Percentiles rank a stretch among this genome's conserved stretches.
Conservation (phyloP, 208 protist genomes). For the Leptomonas seymouri region DNA sequence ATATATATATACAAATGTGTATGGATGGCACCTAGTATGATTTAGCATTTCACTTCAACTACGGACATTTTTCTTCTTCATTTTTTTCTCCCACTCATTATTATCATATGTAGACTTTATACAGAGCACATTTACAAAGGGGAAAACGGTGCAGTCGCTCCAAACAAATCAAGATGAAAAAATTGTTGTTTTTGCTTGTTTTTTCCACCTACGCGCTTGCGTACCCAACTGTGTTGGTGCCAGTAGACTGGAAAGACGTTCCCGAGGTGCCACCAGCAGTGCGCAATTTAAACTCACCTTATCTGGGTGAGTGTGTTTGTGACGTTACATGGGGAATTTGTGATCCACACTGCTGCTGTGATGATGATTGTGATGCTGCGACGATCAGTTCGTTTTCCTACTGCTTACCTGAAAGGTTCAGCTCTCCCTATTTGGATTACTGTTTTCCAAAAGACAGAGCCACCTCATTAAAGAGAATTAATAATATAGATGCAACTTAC, state of each 20-base stretch:
- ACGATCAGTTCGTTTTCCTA: constrained; percentile 44
- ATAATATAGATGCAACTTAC: constrained; percentile 42
- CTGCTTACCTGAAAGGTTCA: constrained; percentile 60
- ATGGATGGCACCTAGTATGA: too few species aligned
- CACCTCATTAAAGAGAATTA: constrained; percentile 40
- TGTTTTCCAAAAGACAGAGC: constrained; percentile 50
- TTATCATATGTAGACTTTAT: not conserved
- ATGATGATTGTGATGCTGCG: constrained; percentile 53
- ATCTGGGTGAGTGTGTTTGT: constrained; percentile 77
- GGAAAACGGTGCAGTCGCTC: too few species aligned
- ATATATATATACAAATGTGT: too few species aligned
- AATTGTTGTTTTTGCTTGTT: constrained; percentile 8
- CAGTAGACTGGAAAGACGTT: constrained; percentile 53
- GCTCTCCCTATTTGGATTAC: constrained; percentile 55
- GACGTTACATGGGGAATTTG: constrained; percentile 67
- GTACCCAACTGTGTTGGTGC: constrained; percentile 35
- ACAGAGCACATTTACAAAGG: too few species aligned
- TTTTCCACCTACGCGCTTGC: constrained; percentile 18
- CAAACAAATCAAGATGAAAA: not conserved
- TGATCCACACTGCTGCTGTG: constrained; percentile 82
- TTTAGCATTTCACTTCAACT: not conserved
- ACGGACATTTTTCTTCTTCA: not conserved
- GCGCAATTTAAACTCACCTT: constrained; percentile 75
- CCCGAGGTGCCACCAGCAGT: constrained; percentile 23
- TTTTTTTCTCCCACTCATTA: constrained; percentile 5